Evolutionary conservation across 1,284 basidiomycete genomes (phyloP).

Genomic region (Bondarzewia mesenterica): DNA sequence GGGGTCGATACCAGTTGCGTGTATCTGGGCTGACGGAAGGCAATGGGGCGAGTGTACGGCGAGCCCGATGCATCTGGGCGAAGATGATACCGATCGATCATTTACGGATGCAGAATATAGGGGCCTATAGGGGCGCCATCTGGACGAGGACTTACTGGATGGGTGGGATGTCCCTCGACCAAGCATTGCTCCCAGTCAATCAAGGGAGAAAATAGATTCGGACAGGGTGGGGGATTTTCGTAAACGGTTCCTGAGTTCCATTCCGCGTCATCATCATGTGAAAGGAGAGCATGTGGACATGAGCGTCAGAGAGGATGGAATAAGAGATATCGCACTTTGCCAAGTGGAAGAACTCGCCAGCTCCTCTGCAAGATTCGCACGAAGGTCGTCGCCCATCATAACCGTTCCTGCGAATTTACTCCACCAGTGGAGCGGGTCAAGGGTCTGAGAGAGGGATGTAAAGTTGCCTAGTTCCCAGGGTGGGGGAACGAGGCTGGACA

Average conservation of each 20-base stretch:
- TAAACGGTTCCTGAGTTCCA: constrained; percentile 28
- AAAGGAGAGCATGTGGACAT: not conserved
- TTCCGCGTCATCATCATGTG: not conserved
- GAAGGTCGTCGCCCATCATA: constrained; percentile 26
- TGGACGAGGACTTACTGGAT: constrained; percentile 34
- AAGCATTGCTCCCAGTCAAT: constrained; percentile 48
- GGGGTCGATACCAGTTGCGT: constrained; percentile 38
- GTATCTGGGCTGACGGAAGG: constrained; percentile 20
- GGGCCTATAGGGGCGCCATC: not conserved
- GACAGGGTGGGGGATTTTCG: constrained; percentile 31
- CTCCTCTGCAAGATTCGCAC: constrained; percentile 32
- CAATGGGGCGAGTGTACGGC: constrained; percentile 25
- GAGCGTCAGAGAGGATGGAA: not conserved
- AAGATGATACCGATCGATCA: not conserved
- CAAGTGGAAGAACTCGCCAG: constrained; percentile 38
- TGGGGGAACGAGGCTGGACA: constrained; percentile 22
- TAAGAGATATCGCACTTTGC: constrained; percentile 33
- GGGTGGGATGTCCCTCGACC: constrained; percentile 45
- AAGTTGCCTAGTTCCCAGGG: constrained; percentile 27
- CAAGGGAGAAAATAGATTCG: constrained; percentile 28
- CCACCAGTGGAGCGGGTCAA: constrained; percentile 34
- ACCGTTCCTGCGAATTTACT: constrained; percentile 33
- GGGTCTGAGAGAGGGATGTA: constrained; percentile 17
- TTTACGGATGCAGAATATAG: not conserved
- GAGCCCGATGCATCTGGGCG: constrained; percentile 42